Evolutionary conservation across 2,329 filamentous ascomycete species (phyloP).

Genomic region (Ceratocystis cacaofunesta): DNA sequence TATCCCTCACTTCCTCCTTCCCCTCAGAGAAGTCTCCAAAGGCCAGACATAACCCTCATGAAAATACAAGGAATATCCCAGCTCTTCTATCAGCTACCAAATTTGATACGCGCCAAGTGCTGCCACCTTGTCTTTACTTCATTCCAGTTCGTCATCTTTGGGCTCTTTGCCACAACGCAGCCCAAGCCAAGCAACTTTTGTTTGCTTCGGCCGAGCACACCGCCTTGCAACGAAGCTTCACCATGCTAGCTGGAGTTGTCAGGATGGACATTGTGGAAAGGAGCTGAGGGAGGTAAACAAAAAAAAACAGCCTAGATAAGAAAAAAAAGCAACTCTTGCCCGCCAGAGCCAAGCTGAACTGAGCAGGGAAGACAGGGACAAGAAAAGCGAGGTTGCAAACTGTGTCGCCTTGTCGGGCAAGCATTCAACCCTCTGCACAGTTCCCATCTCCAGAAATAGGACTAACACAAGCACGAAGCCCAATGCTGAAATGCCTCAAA

Average conservation of each 20-base stretch:
- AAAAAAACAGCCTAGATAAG: background rate
- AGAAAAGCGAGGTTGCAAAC: too few relatives aligned
- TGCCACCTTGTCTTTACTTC: background rate
- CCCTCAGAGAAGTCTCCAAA: background rate
- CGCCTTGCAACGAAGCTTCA: background rate
- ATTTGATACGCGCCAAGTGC: background rate
- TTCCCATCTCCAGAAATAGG: background rate
- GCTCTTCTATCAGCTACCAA: background rate
- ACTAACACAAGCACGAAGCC: background rate
- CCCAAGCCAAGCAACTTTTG: background rate
- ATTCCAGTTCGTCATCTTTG: background rate
- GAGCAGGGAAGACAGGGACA: too few relatives aligned
- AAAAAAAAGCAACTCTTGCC: too few relatives aligned
- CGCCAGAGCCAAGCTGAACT: too few relatives aligned
- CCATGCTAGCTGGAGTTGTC: too few relatives aligned
- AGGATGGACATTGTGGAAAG: background rate
- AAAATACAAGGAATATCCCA: background rate
- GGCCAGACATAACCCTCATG: background rate
- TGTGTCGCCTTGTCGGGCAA: too few relatives aligned
- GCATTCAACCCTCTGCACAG: too few relatives aligned
- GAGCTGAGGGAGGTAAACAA: background rate
- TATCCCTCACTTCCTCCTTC: background rate
- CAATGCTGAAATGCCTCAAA: background rate
- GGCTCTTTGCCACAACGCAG: background rate
- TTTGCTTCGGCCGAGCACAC: background rate